Evolutionary conservation across 1,284 basidiomycete species (phyloP).

Genomic region (Athelia sp.): DNA sequence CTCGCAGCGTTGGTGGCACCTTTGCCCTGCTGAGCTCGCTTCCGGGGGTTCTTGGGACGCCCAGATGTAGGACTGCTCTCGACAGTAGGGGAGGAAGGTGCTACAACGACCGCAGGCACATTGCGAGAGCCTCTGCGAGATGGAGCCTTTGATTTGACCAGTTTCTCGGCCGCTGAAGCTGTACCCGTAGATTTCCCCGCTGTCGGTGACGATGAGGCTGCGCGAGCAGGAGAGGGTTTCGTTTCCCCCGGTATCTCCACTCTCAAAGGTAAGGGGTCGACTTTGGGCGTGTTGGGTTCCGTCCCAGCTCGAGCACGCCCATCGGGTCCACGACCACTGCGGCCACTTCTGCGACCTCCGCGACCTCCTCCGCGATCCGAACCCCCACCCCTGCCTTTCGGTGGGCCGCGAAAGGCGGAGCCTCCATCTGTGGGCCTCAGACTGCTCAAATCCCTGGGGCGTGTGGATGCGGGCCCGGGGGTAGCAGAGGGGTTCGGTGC

Average conservation of each 20-base stretch:
- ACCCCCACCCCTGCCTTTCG: constrained; percentile 32
- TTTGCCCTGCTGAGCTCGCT: neutral
- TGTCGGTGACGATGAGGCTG: constrained; percentile 5
- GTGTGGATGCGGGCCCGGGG: constrained; percentile 19
- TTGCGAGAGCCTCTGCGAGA: constrained; percentile 31
- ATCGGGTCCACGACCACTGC: constrained; percentile 19
- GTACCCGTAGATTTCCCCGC: constrained; percentile 8
- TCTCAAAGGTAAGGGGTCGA: constrained; percentile 16
- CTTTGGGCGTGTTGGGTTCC: constrained; percentile 14
- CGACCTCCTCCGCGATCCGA: constrained; percentile 24
- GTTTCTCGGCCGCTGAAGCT: constrained; percentile 25
- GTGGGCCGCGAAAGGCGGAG: constrained; percentile 39
- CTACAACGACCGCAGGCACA: constrained; percentile 27
- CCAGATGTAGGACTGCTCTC: constrained; percentile 29
- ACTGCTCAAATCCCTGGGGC: constrained; percentile 39
- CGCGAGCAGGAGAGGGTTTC: constrained; percentile 13
- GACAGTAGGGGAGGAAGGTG: constrained; percentile 20
- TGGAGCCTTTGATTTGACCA: constrained; percentile 25
- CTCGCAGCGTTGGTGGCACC: neutral
- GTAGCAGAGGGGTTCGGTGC: neutral
- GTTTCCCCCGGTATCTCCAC: constrained; percentile 12
- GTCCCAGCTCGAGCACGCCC: constrained; percentile 15
- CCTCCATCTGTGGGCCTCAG: constrained; percentile 39
- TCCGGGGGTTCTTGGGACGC: neutral
- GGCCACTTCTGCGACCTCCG: constrained; percentile 22